Conservation (phyloP, 1,284 basidiomycete genomes). For the Microbotryomycetes sp. region DNA sequence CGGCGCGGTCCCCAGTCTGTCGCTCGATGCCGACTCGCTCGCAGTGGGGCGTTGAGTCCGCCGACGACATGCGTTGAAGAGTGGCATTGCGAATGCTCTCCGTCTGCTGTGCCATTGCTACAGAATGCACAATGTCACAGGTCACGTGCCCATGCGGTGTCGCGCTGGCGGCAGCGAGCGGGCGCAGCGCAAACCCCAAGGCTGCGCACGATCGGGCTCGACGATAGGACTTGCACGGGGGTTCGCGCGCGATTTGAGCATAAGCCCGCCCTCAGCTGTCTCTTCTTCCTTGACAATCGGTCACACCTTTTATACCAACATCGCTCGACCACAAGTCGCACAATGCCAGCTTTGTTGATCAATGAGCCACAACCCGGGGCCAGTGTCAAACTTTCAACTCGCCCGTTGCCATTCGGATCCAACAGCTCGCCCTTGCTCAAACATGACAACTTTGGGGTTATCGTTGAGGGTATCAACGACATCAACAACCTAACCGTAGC, state of each 20-base stretch:
- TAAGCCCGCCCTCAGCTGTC: not conserved
- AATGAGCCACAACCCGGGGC: no score
- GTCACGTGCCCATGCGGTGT: not conserved
- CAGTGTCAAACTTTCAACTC: no score
- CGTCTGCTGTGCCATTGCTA: no score
- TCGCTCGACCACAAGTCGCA: no score
- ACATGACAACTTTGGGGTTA: slow-evolving; percentile 17
- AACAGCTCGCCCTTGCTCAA: not conserved
- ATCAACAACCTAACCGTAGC: slow-evolving; percentile 18
- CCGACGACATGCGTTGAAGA: no score
- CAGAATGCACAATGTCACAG: no score
- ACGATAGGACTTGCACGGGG: not conserved
- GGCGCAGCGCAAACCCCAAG: no score
- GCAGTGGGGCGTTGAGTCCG: no score
- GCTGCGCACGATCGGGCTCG: not conserved
- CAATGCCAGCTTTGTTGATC: not conserved
- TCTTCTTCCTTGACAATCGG: not conserved
- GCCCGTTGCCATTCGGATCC: slow-evolving; percentile 11
- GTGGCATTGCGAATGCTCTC: no score
- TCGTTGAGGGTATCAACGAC: slow-evolving; percentile 22
- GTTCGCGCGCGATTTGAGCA: not conserved
- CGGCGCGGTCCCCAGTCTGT: no score
- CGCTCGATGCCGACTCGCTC: no score
- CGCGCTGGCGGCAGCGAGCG: not conserved
- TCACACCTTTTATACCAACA: no score